Conservation (phyloP, 192 early-diverging fungal species). For the Physocladia obscura region DNA sequence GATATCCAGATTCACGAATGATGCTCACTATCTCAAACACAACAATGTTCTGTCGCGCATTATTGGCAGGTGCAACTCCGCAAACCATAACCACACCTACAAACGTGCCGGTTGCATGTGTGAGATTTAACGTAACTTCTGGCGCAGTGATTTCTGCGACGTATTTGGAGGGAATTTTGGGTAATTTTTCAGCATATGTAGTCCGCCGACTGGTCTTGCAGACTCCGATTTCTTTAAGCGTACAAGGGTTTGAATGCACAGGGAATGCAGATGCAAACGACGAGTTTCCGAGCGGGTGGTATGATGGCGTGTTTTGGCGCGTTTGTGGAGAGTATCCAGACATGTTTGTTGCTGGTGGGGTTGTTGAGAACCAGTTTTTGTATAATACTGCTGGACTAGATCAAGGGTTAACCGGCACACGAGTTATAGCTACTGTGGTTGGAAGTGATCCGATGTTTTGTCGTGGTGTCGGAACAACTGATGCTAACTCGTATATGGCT, state of each 20-base stretch:
- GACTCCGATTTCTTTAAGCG: not conserved
- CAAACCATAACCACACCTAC: not conserved
- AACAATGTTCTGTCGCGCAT: slow-evolving; percentile 21
- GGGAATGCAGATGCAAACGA: not conserved
- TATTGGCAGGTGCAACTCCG: not conserved
- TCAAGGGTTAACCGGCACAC: slow-evolving; percentile 8
- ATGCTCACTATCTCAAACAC: not conserved
- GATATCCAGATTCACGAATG: not conserved
- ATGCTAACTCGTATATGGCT: not conserved
- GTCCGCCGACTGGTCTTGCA: not conserved
- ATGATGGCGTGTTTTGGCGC: slow-evolving; percentile 6
- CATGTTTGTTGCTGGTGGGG: slow-evolving; percentile 19
- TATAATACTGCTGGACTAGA: slow-evolving; percentile 3
- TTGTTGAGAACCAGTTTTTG: slow-evolving; percentile 16
- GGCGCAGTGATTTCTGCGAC: not conserved
- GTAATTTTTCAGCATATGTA: not conserved
- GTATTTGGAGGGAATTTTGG: slow-evolving; percentile 6
- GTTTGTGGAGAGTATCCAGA: slow-evolving; percentile 13
- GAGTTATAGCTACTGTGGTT: slow-evolving; percentile 10
- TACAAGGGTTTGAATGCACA: not conserved
- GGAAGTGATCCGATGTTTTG: slow-evolving; percentile 10
- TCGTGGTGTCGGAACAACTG: slow-evolving; percentile 8
- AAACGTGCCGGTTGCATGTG: slow-evolving; percentile 13
- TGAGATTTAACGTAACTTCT: not conserved
- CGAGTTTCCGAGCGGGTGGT: not conserved